Evolutionary conservation across 495 filamentous ascomycete genomes (phyloP), one percentile per base, ranked within the genome.

Genomic region (Oleoguttula mirabilis): DNA sequence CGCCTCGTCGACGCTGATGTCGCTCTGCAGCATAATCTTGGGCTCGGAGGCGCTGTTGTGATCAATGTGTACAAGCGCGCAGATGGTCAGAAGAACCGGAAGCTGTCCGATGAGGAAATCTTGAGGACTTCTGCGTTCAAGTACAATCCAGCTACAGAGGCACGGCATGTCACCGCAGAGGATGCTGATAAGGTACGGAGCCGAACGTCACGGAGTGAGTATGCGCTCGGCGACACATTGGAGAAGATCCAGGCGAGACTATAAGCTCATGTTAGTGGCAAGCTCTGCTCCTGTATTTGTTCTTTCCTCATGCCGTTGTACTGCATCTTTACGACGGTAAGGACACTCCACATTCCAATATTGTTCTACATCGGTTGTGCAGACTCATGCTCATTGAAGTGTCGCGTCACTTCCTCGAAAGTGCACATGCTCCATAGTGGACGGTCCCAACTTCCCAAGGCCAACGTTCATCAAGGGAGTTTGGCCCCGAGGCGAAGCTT

Each of bases 71-170:
- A 95, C 59, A 77, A 77, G 62, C 71, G 88, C n/a, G 80, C 82
- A 1, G 90, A 95, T 62, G 82, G 85, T 5, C 65, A 70, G 60
- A 64, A 60, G 41, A 76, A 75, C 19, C 62, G 55, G 21, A 61
- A 65, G 20, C 61, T 93, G 3, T 63, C 69, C 1, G 69, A 66
- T 23, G 69, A 66, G 19, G 67, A 65, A 10, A 72, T 94, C 0
- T 77, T 65, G 4, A 73, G 71, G 65, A 57, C 61, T 38, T 82
- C 67, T 12, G 74, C 73, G 35, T 67, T 88, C 3, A 87, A 85
- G 3, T 95, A 98, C 58, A 98, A 98, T 64, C 88, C 90, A 2
- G 90, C 90, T 0, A 78, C 88, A 3, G 82, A 82, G 64, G 88
- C 86, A 22, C 82, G 77, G 62, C 86, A 85, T 3, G 83, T 93